Base-by-base conservation (phyloP, 306 rosid species). In the Cucumis melo region DNA sequence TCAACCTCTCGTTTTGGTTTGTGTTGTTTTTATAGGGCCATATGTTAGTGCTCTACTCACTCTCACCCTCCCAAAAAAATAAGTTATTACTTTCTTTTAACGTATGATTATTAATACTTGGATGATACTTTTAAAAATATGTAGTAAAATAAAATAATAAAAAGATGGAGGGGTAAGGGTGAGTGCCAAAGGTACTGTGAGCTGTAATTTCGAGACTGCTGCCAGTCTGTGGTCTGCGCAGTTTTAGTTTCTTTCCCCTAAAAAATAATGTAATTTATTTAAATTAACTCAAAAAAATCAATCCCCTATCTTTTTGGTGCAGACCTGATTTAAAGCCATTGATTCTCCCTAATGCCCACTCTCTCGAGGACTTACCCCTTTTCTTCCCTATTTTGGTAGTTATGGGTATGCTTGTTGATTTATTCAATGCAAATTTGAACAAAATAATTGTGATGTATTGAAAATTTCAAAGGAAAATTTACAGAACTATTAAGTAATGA, bases 121-220 rank as follows among this genome's bases (percentile, higher is more conserved):
- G 11, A 10, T 3, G 23, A 63, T 63, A 63, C 7, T 63, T 63
- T 63, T 2, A 8, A 34, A 34, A 34, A 63, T 38, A 10, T 38
- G 38, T 10, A 39, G 73, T 65, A 10, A 19, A 63, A 4, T 7
- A 7, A 39, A 63, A 63, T 17, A 46, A 46, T 12, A 46, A 46
- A 2, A 66, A 23, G 32, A 44, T 42, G 20, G 34, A 29, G 55
- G 74, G 29, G 11, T 24, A 42, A 41, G 27, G 23, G 29, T 39
- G 73, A 39, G 73, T 17, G n/a, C 56, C 54, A 23, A 68, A 68
- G 56, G 36, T 44, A 68, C 56, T 68, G 74, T 68, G 34, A 21
- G 15, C 76, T 72, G 76, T 72, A 50, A 46, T 72, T 29, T 72
- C 76, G 76, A 72, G 60, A 72, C 60, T 72, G 76, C 60, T 72